Conservation (phyloP, 1,139 yeast genomes). For the Torulaspora pretoriensis region DNA sequence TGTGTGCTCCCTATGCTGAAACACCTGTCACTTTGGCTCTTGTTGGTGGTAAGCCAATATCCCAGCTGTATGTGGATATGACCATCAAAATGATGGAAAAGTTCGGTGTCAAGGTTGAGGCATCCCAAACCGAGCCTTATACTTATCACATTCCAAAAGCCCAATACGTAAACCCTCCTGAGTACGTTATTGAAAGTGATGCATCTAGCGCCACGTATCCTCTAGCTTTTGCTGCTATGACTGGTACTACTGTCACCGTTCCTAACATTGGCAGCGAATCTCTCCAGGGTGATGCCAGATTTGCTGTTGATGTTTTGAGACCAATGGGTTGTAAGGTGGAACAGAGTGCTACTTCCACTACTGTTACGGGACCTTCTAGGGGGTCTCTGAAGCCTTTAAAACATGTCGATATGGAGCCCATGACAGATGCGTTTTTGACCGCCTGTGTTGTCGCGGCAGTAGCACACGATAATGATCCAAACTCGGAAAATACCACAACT, state of each 20-base stretch:
- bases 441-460: conserved; percentile 96
- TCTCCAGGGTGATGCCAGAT: conserved; percentile 94
- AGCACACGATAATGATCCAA: conserved; percentile 42
- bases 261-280: conserved; percentile 93
- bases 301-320: conserved; percentile 84
- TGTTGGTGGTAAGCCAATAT: conserved; percentile 95
- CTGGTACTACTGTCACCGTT: conserved; percentile 86
- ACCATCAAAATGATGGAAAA: conserved; percentile 91
- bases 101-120: conserved; percentile 78
- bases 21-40: conserved; percentile 81
- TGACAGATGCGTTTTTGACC: conserved; percentile 97
- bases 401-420: conserved; percentile 94
- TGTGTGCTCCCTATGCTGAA: conserved; percentile 97
- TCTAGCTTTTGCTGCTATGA: conserved; percentile 95
- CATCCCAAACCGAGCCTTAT: conserved; percentile 65
- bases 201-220: conserved; percentile 99
- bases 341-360: conserved; percentile 80
- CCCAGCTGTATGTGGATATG: conserved; percentile 95
- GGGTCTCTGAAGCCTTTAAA: conserved; percentile 67
- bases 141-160: conserved; percentile 91
- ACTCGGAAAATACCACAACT: conserved; percentile 52
- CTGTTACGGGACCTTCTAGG: conserved; percentile 81
- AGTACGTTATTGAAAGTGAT: conserved; percentile 89
- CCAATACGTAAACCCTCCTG: conserved; percentile 70
- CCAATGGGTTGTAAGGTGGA: conserved; percentile 94